Conservation (phyloP, 139 green algal genomes). For the Edaphochlamys debaryana region DNA sequence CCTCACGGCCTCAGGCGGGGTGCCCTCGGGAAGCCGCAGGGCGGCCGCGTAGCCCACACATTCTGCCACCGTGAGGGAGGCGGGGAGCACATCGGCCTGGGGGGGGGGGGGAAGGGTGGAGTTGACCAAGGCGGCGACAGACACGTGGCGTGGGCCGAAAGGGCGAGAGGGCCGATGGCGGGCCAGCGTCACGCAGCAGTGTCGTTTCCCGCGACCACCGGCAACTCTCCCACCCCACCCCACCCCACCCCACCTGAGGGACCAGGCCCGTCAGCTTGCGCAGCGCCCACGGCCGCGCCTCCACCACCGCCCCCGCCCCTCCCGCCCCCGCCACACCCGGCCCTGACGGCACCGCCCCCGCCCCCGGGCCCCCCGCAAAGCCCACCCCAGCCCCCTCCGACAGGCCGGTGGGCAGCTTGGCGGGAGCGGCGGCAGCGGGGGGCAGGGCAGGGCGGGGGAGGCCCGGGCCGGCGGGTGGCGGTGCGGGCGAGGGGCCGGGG, state of each 20-base stretch:
- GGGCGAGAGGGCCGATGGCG: no score
- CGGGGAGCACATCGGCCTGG: conserved; percentile 66
- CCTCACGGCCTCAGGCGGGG: not conserved
- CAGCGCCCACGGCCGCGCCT: conserved; percentile 1
- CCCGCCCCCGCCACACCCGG: no score
- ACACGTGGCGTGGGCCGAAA: no score
- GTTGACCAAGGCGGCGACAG: no score
- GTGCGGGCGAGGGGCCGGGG: not conserved
- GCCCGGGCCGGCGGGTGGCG: not conserved
- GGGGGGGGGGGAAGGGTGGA: conserved; percentile 63
- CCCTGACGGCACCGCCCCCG: no score
- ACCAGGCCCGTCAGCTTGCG: conserved; percentile 23
- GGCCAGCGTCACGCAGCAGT: no score
- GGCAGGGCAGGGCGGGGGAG: no score
- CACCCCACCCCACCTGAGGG: conserved; percentile 1
- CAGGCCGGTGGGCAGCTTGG: no score
- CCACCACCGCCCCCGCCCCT: no score
- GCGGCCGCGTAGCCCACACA: conserved; percentile 70
- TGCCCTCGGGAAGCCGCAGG: conserved; percentile 55
- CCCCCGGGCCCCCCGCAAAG: no score
- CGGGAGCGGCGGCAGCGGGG: no score
- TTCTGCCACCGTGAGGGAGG: conserved; percentile 80
- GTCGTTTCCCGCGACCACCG: conserved; percentile 56
- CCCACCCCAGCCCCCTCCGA: no score
- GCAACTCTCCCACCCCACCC: not conserved